A percentile compares a stretch with the other conserved stretches of the same genome.
phyloP scores from a whole-genome alignment of 2,329 filamentous ascomycete genomes.

The Hymenoscyphus fructigenus region DNA sequence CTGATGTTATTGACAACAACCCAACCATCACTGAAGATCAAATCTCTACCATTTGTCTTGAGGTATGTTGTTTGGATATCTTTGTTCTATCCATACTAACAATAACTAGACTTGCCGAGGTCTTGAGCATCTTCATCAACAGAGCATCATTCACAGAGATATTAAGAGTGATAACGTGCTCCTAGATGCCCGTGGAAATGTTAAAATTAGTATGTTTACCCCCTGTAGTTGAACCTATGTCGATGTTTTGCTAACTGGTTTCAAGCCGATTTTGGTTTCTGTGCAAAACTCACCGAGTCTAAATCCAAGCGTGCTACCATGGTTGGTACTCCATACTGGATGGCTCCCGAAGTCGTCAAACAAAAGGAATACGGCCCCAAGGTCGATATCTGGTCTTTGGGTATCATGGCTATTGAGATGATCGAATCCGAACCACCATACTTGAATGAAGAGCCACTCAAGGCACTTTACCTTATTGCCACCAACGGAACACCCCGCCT shows the following conservation, averaged over 20 bases:
- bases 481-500: conserved; percentile 95
- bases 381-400: conserved; percentile 97
- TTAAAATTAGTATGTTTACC: conserved; percentile 83
- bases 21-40: conserved; percentile 91
- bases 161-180: conserved; percentile 99
- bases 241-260: conserved; percentile 37
- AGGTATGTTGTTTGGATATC: conserved; percentile 59
- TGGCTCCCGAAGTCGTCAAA: conserved; percentile 98
- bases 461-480: conserved; percentile 95
- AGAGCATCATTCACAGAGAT: conserved; percentile 97
- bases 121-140: conserved; percentile 87
- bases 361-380: conserved; percentile 98
- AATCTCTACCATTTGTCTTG: conserved; percentile 93
- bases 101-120: conserved; percentile 81
- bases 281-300: conserved; percentile 94
- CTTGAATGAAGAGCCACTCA: conserved; percentile 94
- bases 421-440: conserved; percentile 98
- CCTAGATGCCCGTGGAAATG: conserved; percentile 87
- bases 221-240: neutral
- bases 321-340: conserved; percentile 99
- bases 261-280: conserved; percentile 97
- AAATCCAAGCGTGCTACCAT: conserved; percentile 98
- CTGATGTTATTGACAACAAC: conserved; percentile 99
- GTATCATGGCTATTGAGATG: conserved; percentile 99
- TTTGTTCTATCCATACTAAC: conserved; percentile 15